Evolutionary conservation across 2,329 filamentous ascomycete genomes (phyloP).

Genomic region (Fusarium virguliforme): DNA sequence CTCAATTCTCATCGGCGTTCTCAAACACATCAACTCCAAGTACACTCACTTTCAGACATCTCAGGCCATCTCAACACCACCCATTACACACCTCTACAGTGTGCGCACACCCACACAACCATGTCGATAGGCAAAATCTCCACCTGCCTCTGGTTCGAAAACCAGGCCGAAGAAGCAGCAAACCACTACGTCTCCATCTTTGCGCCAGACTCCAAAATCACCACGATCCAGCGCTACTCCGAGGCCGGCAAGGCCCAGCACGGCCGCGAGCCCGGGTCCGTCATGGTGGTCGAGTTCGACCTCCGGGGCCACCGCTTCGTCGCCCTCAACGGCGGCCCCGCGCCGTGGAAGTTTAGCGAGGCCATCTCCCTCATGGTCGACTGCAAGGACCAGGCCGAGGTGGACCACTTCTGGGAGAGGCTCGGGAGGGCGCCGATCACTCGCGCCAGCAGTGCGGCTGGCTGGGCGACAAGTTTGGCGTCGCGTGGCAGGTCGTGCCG

Average conservation of each 20-base stretch:
- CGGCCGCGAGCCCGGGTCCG: conserved; percentile 51
- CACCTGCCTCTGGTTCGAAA: conserved; percentile 62
- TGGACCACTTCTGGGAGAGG: conserved; percentile 65
- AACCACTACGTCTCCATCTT: conserved; percentile 62
- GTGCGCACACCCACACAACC: background rate
- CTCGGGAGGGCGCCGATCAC: conserved; percentile 60
- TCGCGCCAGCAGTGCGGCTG: conserved; percentile 61
- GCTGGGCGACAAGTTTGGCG: conserved; percentile 63
- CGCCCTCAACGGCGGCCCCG: conserved; percentile 62
- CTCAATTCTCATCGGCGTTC: background rate
- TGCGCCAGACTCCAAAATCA: conserved; percentile 57
- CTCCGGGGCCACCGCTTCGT: conserved; percentile 60
- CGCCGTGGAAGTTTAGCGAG: conserved; percentile 57
- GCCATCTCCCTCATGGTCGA: conserved; percentile 63
- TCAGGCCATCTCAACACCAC: background rate
- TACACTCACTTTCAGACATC: background rate
- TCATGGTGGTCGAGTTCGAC: conserved; percentile 59
- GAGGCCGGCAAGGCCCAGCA: conserved; percentile 53
- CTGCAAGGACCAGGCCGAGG: conserved; percentile 63
- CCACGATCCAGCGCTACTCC: conserved; percentile 53
- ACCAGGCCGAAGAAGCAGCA: conserved; percentile 60
- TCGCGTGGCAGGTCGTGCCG: conserved; percentile 65
- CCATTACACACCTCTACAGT: background rate
- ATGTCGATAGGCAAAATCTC: conserved; percentile 49
- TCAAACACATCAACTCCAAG: background rate